Evolutionary conservation across 371 early-diverging fungal genomes (phyloP).

Genomic region (Mucor velutinosus): DNA sequence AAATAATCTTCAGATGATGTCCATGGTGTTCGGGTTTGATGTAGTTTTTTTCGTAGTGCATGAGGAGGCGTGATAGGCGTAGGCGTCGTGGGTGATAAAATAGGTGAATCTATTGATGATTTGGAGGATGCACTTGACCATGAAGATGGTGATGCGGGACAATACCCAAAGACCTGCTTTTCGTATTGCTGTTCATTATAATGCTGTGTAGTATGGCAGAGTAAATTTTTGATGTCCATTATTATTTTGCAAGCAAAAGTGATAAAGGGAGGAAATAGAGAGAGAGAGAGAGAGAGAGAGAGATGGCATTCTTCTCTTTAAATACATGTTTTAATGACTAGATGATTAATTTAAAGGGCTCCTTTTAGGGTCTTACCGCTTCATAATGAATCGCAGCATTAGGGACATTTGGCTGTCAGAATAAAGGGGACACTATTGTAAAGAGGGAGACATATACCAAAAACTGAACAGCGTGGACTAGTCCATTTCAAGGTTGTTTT

Average conservation of each 20-base stretch:
- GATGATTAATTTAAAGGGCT: background rate
- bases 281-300: background rate
- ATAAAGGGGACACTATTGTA: background rate
- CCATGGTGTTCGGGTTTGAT: constrained; percentile 49
- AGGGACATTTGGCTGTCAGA: constrained; percentile 4
- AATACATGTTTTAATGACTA: background rate
- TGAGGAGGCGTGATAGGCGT: background rate
- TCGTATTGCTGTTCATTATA: constrained; percentile 6
- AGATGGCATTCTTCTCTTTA: background rate
- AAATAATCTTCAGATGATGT: constrained; percentile 40
- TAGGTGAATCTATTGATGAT: constrained; percentile 19
- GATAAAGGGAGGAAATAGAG: background rate
- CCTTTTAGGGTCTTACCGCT: background rate
- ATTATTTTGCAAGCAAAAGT: constrained; percentile 15
- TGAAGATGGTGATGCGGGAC: constrained; percentile 6
- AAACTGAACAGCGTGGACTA: background rate
- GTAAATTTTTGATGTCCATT: constrained; percentile 44
- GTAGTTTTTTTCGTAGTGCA: background rate
- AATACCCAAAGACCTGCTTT: constrained; percentile 13
- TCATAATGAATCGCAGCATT: background rate
- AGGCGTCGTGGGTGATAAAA: constrained; percentile 14
- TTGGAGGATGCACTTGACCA: constrained; percentile 22
- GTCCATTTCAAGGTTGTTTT: constrained; percentile 1
- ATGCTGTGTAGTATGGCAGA: constrained; percentile 22
- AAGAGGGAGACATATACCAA: background rate